Base-by-base conservation (phyloP, 108 stramenopile species). In the Fragilaria radians region DNA sequence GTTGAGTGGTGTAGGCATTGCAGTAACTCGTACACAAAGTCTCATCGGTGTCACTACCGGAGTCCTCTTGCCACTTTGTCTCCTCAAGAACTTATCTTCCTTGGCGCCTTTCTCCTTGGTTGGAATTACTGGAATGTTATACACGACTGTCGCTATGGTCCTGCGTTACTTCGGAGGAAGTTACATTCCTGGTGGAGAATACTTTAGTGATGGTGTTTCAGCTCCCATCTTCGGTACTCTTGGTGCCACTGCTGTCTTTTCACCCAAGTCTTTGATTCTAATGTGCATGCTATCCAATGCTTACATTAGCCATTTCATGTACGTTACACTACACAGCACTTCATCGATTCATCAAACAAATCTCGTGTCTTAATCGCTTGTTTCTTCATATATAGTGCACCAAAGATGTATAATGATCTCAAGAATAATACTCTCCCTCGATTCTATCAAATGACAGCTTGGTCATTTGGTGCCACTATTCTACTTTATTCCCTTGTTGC, bases 271-370 rank as follows among this genome's bases (percentile, higher is more conserved):
- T 0, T 71, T 93, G 5, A 89, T 97, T 65, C 77, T 97, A 46
- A 69, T 94, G 0, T 93, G 95, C 62, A 97, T 97, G 97, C 73
- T 97, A 32, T 74, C 75, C 61, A 95, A 94, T 19, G 94, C 96
- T 11, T 98, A 89, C 80, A 91, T 95, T 65, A 82, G 83, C 17
- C 91, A 93, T 71, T 82, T 79, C 56, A 59, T 31, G 28, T 19
- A 26, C 5, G 59, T 48, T 11, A 5, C 17, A 24, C 46, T 33
- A 56, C 55, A 31, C 30, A 22, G 9, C 14, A 9, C 14, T 9
- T 52, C 14, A 19, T 52, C 14, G 14, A 19, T 52, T 9, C 19
- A 32, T 29, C 55, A 19, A 29, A 9, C 27, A 19, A 11, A 57
- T 57, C 11, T 32, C 9, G 14, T 14, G n/a, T n/a, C n/a, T n/a